phyloP scores from a whole-genome alignment of 768 basidiomycete genomes.

The Holtermanniella nyarrowii region DNA sequence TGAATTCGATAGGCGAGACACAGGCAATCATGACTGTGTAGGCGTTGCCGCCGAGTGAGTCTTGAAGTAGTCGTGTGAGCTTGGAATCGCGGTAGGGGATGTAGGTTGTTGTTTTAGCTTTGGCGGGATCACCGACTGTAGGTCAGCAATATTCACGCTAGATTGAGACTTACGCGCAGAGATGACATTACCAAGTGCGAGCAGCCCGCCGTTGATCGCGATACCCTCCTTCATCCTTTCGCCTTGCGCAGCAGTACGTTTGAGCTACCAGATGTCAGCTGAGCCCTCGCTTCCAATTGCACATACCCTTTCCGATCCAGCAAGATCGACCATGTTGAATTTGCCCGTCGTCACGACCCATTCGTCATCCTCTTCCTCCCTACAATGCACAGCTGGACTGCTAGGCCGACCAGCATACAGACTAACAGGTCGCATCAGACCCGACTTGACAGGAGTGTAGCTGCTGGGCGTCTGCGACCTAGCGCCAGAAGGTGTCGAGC shows the following conservation, averaged over 20 bases:
- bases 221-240: constrained; percentile 99
- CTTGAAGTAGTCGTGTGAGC: constrained; percentile 88
- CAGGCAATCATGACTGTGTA: constrained; percentile 99
- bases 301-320: constrained; percentile 69
- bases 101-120: constrained; percentile 76
- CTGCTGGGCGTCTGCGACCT: constrained; percentile 22
- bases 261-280: constrained; percentile 51
- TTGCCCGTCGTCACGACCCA: constrained; percentile 89
- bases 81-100: constrained; percentile 98
- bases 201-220: constrained; percentile 91
- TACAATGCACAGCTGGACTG: constrained; percentile 7
- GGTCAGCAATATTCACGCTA: background rate
- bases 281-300: constrained; percentile 43
- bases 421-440: constrained; percentile 51
- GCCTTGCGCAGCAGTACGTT: constrained; percentile 89
- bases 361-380: constrained; percentile 61
- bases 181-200: constrained; percentile 95
- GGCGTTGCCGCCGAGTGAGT: constrained; percentile 93
- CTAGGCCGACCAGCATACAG: constrained; percentile 50
- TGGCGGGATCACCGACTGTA: constrained; percentile 73
- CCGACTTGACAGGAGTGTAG: constrained; percentile 5
- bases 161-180: constrained; percentile 50
- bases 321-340: constrained; percentile 97
- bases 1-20: constrained; percentile 91
- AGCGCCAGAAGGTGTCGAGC: constrained; percentile 24